Evolutionary conservation across 106 monocot species (phyloP), one percentile per base, ranked within the genome.

Genomic region (Vanilla planifolia): DNA sequence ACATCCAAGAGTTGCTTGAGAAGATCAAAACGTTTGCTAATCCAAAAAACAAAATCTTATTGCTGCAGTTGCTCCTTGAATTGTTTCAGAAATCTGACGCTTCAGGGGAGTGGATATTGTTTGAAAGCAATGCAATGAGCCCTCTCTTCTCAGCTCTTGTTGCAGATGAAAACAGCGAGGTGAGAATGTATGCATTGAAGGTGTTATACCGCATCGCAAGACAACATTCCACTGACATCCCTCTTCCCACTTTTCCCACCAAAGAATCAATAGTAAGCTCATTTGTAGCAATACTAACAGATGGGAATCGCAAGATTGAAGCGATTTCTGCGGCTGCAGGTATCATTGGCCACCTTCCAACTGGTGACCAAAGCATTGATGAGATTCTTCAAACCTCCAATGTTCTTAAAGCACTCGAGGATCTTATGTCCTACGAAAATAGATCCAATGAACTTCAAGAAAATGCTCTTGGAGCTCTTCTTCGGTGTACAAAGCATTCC

Each of bases 261-360:
- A 48, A 69, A 25, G 69, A 69, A 27, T 11, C 10, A 13, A 15
- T 56, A 7, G 8, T 68, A 5, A 22, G 21, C 1, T 17, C 44
- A 33, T 21, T 68, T 13, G 23, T 23, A 25, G 13, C 20, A 6
- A 59, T 47, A 21, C 41, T 59, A 20, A 68, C 68, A 2, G 27
- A 15, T 15, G 33, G 48, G 10, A 55, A 43, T 24, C 5, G 6
- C 7, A 24, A 15, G 28, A 7, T 4, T 3, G 68, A 68, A n/a
- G 68, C 45, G 15, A 42, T 55, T 43, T 57, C 68, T 11, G 30
- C 44, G 0, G 68, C 45, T 9, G 68, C 68, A 2, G 55, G 43
- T 30, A 68, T 68, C 43, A 68, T 68, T n/a, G 27, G 58, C 21
- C 10, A 30, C 4, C 68, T 68, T 35, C 58, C 58, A 43, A 4